These are phyloP conservation scores for Yamadazyma akitaensis DNA, from an alignment of 805 yeast genomes.

Conservation along the genomic window DNA sequence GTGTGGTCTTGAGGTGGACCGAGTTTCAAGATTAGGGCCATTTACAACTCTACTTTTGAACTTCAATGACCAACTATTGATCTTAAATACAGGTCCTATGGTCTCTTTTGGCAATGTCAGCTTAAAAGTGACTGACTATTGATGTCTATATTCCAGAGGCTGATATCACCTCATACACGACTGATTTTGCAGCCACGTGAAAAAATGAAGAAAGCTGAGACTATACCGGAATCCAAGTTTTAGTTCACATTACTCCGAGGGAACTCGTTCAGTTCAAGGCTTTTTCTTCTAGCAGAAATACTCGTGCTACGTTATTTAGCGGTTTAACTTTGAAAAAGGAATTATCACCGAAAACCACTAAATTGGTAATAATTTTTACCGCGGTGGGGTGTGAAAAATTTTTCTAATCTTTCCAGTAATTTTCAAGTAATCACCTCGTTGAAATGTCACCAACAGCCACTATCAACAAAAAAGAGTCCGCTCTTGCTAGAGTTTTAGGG, in stretches of 20 bases:
- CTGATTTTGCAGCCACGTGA: background rate
- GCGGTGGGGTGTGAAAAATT: constrained; percentile 12
- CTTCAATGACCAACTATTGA: no score
- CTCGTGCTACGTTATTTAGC: no score
- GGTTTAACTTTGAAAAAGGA: background rate
- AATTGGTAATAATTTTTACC: constrained; percentile 7
- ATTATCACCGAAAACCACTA: constrained; percentile 1
- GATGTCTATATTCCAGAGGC: background rate
- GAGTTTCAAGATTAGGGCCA: no score
- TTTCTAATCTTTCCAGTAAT: background rate
- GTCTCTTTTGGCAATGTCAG: background rate
- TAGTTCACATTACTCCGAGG: background rate
- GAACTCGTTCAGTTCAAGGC: no score
- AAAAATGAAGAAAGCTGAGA: background rate
- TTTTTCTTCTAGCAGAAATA: no score
- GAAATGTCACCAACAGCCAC: constrained; percentile 31
- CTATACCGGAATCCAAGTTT: background rate
- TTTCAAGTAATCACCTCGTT: background rate
- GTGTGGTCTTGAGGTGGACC: no score
- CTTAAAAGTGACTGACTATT: background rate
- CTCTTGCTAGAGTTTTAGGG: constrained; percentile 85
- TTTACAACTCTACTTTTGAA: no score
- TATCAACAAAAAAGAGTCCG: constrained; percentile 74
- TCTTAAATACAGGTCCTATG: no score
- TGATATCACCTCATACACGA: background rate